Base-by-base conservation (phyloP, 1,139 yeast genomes). In the Hemisphaericaspora subhashii region DNA sequence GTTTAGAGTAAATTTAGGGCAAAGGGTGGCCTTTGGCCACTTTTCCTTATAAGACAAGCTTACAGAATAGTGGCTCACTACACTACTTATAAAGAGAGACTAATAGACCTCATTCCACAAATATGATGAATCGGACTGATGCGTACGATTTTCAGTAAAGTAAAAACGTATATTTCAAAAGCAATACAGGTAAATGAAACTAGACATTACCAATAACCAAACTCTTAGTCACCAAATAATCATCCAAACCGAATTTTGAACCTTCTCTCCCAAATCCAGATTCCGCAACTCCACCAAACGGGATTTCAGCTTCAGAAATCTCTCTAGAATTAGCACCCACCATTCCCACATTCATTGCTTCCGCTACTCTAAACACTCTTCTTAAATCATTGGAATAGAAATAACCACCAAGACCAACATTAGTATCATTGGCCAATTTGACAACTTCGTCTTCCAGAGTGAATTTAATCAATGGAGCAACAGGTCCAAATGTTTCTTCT, bases 401-500 rank as follows among this genome's bases (percentile, higher is more conserved):
- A 50, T 72, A 72, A 1, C 76, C 76, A 3, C 77, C 74, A 46
- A 72, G 64, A 7, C 77, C 77, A 30, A 67, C 72, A 0, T 61
- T 63, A 11, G 83, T 77, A 47, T 76, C 75, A 60, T 89, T 89
- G 22, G 95, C 94, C 52, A 72, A 62, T 22, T 60, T 62, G 26
- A 89, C 60, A 10, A 81, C 96, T 54, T 87, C 87, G 41, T 83
- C 86, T 36, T 80, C 81, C 20, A 78, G 62, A 12, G 70, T 66
- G 59, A 88, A 83, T 46, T 77, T 74, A 47, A 85, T 74, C 31
- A 89, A 62, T 1, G 94, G 92, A 39, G 92, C 94, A 33, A 89
- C 70, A 4, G 97, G 97, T 10, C 96, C 97, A 59, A 89, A 89
- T 1, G 95, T 87, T 64, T 89, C 97, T 52, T 87, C 94, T 23